These are phyloP conservation scores for Pseudogymnoascus sp. DNA, from an alignment of 2,329 filamentous ascomycete species.

Conservation along the genomic window DNA sequence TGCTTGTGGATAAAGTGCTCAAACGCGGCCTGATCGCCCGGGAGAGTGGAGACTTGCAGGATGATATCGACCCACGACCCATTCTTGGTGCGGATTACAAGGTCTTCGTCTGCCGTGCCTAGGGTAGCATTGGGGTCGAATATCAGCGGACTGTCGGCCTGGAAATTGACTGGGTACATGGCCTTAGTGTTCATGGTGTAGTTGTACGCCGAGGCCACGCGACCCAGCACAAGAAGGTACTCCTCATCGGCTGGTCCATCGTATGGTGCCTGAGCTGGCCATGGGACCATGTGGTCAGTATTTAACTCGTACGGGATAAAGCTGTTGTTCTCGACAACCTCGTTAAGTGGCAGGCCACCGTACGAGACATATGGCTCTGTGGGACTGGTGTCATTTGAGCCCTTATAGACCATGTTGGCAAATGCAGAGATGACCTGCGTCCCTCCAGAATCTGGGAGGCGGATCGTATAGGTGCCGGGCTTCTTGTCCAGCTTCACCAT, in stretches of 20 bases:
- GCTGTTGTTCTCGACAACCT: slow-evolving; percentile 24
- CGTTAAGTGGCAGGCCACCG: slow-evolving; percentile 23
- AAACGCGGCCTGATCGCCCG: slow-evolving; percentile 22
- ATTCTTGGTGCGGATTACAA: slow-evolving; percentile 30
- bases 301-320: slow-evolving; percentile 10
- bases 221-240: slow-evolving; percentile 24
- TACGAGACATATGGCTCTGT: slow-evolving; percentile 19
- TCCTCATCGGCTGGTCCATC: slow-evolving; percentile 13
- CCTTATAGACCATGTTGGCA: slow-evolving; percentile 15
- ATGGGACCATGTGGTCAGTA: slow-evolving; percentile 14
- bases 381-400: slow-evolving; percentile 6
- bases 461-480: slow-evolving; percentile 33
- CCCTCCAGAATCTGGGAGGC: slow-evolving; percentile 16
- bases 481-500: slow-evolving; percentile 36
- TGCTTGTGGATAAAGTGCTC: slow-evolving; percentile 43
- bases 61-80: slow-evolving; percentile 34
- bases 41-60: slow-evolving; percentile 24
- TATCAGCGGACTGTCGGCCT: slow-evolving; percentile 29
- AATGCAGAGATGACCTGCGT: slow-evolving; percentile 19
- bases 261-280: slow-evolving; percentile 10
- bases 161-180: slow-evolving; percentile 23
- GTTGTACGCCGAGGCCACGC: slow-evolving; percentile 25
- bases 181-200: slow-evolving; percentile 27
- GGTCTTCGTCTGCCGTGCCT: slow-evolving; percentile 19
- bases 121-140: slow-evolving; percentile 23